Evolutionary conservation across 768 basidiomycete species (phyloP).

Genomic region (Suillus ampliporus): DNA sequence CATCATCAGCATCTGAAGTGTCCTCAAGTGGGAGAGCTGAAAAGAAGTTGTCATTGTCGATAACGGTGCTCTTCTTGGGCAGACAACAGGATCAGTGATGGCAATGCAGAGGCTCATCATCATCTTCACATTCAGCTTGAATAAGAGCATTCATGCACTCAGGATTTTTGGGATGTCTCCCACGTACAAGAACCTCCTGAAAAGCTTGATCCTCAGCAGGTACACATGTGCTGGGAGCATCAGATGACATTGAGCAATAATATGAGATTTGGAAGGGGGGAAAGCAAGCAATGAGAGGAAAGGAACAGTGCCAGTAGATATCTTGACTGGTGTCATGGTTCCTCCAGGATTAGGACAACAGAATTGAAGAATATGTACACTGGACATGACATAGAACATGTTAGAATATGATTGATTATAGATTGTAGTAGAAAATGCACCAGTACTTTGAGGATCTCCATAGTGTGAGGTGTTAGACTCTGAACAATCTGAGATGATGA

Average conservation of each 20-base stretch:
- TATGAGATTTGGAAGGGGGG: not conserved
- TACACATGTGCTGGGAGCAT: not conserved
- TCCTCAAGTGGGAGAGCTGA: not conserved
- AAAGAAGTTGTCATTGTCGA: not conserved
- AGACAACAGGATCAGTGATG: not conserved
- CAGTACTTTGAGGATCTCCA: too few relatives aligned
- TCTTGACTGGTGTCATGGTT: too few relatives aligned
- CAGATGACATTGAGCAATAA: not conserved
- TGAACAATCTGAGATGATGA: too few relatives aligned
- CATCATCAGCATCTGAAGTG: too few relatives aligned
- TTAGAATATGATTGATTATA: too few relatives aligned
- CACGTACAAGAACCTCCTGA: not conserved
- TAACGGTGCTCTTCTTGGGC: not conserved
- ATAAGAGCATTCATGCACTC: not conserved
- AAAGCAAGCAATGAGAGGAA: not conserved
- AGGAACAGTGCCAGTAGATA: too few relatives aligned
- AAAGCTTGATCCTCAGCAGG: not conserved
- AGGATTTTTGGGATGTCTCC: not conserved
- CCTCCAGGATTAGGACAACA: too few relatives aligned
- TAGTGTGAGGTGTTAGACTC: too few relatives aligned
- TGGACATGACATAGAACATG: too few relatives aligned
- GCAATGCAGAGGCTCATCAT: not conserved
- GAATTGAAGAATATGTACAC: too few relatives aligned
- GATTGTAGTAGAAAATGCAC: too few relatives aligned
- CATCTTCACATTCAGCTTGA: not conserved